phyloP scores from a whole-genome alignment of 2,329 filamentous ascomycete genomes.

The Alternaria rosae region DNA sequence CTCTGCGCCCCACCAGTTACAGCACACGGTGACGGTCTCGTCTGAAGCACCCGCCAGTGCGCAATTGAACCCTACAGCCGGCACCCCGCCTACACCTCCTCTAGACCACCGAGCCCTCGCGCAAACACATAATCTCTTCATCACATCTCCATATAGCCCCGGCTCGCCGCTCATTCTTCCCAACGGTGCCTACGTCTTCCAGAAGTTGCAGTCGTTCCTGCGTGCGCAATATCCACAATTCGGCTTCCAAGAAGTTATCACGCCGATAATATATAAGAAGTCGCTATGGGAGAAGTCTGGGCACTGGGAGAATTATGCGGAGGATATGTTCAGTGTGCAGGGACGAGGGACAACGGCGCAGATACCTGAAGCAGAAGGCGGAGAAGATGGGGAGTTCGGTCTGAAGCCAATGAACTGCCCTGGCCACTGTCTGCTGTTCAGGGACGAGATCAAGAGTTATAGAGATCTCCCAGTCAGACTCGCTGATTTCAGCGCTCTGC shows the following conservation, averaged over 20 bases:
- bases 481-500: constrained; percentile 87
- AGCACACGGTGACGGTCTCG: constrained; percentile 30
- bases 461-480: constrained; percentile 82
- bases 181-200: constrained; percentile 82
- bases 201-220: constrained; percentile 81
- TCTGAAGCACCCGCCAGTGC: constrained; percentile 24
- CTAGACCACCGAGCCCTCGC: constrained; percentile 61
- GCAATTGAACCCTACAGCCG: constrained; percentile 42
- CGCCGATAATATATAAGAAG: constrained; percentile 89
- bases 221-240: constrained; percentile 84
- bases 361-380: constrained; percentile 54
- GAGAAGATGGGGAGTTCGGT: constrained; percentile 76
- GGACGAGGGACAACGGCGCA: constrained; percentile 59
- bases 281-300: constrained; percentile 85
- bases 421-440: constrained; percentile 85
- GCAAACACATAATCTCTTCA: constrained; percentile 75
- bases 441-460: constrained; percentile 75
- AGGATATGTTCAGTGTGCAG: constrained; percentile 88
- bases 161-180: constrained; percentile 87
- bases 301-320: constrained; percentile 87
- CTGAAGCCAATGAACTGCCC: constrained; percentile 95
- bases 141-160: constrained; percentile 79
- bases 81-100: constrained; percentile 47
- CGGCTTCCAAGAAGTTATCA: constrained; percentile 88
- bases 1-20: constrained; percentile 38